Conservation (phyloP, 1,284 basidiomycete species). For the Moesziomyces sp. region DNA sequence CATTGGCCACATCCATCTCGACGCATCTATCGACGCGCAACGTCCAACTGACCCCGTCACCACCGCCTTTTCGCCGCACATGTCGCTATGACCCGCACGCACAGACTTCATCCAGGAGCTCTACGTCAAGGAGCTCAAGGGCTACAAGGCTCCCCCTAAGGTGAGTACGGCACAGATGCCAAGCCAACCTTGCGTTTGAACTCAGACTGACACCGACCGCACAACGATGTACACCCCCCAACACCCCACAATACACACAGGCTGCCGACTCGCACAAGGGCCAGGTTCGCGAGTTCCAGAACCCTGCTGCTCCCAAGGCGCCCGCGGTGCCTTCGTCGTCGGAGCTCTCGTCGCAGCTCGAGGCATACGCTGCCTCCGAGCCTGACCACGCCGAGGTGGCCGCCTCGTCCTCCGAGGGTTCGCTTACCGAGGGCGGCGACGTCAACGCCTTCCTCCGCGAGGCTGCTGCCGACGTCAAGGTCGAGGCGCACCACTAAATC, state of each 20-base stretch:
- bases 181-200: slow-evolving; percentile 1
- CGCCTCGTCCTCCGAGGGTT: slow-evolving; percentile 40
- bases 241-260: slow-evolving; percentile 15
- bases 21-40: slow-evolving; percentile 6
- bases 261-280: slow-evolving; percentile 66
- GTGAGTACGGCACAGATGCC: slow-evolving; percentile 46
- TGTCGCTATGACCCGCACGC: no score
- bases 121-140: slow-evolving; percentile 88
- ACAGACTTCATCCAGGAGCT: slow-evolving; percentile 91
- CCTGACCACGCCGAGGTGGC: slow-evolving; percentile 58
- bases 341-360: slow-evolving; percentile 69
- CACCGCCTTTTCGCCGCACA: no score
- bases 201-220: not conserved
- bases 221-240: not conserved
- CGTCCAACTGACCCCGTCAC: not conserved
- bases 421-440: slow-evolving; percentile 59
- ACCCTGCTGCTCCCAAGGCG: slow-evolving; percentile 68
- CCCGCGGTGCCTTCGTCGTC: slow-evolving; percentile 68
- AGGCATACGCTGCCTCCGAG: slow-evolving; percentile 67
- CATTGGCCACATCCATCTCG: slow-evolving; percentile 11
- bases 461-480: slow-evolving; percentile 61
- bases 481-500: slow-evolving; percentile 65
- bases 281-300: slow-evolving; percentile 69
- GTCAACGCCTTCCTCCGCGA: slow-evolving; percentile 67
- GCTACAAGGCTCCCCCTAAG: slow-evolving; percentile 77